These are phyloP conservation scores for Daldinia grandis DNA, from an alignment of 495 filamentous ascomycete species.

Conservation along the genomic window DNA sequence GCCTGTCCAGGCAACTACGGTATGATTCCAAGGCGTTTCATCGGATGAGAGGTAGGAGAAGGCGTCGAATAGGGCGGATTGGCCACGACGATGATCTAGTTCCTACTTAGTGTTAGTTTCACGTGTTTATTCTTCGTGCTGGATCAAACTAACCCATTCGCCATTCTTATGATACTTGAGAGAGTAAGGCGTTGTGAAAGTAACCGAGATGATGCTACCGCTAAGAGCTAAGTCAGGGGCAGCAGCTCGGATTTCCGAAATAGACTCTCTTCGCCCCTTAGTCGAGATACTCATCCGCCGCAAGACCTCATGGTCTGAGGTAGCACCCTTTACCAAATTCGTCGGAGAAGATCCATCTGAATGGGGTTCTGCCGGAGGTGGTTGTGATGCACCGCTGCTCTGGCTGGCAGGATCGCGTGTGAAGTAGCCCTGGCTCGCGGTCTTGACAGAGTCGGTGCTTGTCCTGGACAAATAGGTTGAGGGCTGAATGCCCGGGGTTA, in stretches of 20 bases:
- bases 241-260: conserved; percentile 64
- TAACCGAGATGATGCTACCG: conserved; percentile 85
- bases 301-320: conserved; percentile 67
- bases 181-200: conserved; percentile 84
- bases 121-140: conserved; percentile 3
- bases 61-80: conserved; percentile 88
- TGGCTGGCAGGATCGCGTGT: conserved; percentile 44
- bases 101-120: conserved; percentile 57
- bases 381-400: conserved; percentile 32
- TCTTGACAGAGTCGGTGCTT: conserved; percentile 27
- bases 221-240: conserved; percentile 76
- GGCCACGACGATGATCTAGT: conserved; percentile 78
- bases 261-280: conserved; percentile 55
- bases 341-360: conserved; percentile 48
- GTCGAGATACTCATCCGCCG: conserved; percentile 67
- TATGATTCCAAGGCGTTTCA: conserved; percentile 82
- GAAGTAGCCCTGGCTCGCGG: conserved; percentile 53
- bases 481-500: conserved; percentile 59
- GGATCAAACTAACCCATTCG: conserved; percentile 72
- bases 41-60: conserved; percentile 83
- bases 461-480: conserved; percentile 48
- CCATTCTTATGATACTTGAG: conserved; percentile 70
- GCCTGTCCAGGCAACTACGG: conserved; percentile 90
- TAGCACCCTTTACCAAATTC: conserved; percentile 61
- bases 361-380: conserved; percentile 2